These are phyloP conservation scores for Biscogniauxia sp. DNA, from an alignment of 2,329 filamentous ascomycete species.

Conservation along the genomic window DNA sequence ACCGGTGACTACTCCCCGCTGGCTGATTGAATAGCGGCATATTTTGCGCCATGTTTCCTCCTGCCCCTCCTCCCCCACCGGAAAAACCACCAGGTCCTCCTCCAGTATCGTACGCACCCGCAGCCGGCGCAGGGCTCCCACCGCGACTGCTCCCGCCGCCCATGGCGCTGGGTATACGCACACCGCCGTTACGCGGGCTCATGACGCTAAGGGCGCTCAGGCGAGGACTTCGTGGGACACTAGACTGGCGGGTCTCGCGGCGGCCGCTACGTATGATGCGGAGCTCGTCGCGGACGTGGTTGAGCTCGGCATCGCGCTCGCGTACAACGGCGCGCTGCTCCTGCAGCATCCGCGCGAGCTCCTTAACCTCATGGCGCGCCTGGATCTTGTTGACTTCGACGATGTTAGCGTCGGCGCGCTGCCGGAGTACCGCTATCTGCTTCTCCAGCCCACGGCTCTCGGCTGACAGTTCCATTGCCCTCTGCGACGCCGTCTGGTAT, in stretches of 20 bases:
- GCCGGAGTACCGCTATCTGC: constrained; percentile 40
- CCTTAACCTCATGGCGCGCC: constrained; percentile 33
- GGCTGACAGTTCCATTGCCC: constrained; percentile 41
- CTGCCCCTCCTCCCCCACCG: neutral
- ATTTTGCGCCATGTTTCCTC: neutral
- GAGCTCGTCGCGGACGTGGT: constrained; percentile 48
- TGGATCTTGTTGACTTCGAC: constrained; percentile 48
- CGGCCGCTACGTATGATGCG: constrained; percentile 46
- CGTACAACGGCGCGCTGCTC: constrained; percentile 42
- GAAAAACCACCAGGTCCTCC: neutral
- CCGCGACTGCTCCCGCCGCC: constrained; percentile 45
- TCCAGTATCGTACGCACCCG: constrained; percentile 31
- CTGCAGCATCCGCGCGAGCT: constrained; percentile 38
- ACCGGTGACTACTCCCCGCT: constrained; percentile 32
- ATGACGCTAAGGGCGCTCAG: constrained; percentile 42
- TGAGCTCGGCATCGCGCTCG: constrained; percentile 54
- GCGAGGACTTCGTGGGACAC: constrained; percentile 58
- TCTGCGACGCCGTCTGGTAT: constrained; percentile 58
- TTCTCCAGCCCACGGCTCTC: constrained; percentile 47
- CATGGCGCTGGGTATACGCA: constrained; percentile 25
- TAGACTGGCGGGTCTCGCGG: constrained; percentile 54
- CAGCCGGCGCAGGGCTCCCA: constrained; percentile 45
- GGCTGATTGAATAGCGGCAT: constrained; percentile 40
- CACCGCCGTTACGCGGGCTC: constrained; percentile 44
- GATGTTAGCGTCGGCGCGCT: constrained; percentile 45